A percentile compares a stretch with the other conserved stretches of the same genome.
These are phyloP conservation scores for Colletotrichum navitas DNA, from an alignment of 2,329 filamentous ascomycete species.

Conservation along the genomic window DNA sequence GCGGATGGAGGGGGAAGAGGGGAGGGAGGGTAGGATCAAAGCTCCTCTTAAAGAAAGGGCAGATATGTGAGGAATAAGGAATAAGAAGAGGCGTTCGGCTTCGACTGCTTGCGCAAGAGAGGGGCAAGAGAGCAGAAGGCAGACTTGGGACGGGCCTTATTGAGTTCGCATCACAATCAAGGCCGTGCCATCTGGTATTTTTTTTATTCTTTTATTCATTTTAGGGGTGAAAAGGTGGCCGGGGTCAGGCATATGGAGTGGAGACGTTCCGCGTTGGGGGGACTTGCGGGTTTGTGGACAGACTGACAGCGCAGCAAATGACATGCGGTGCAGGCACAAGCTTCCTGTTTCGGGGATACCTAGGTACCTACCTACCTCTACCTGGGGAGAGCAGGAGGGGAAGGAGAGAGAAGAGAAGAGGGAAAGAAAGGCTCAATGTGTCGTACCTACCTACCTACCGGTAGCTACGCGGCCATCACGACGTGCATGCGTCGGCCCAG, in stretches of 20 bases:
- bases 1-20: slow-evolving; percentile 4
- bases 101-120: slow-evolving; percentile 24
- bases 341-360: slow-evolving; percentile 33
- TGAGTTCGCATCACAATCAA: slow-evolving; percentile 38
- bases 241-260: slow-evolving; percentile 18
- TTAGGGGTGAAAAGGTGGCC: slow-evolving; percentile 30
- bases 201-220: slow-evolving; percentile 13
- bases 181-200: slow-evolving; percentile 26
- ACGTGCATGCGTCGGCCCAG: slow-evolving; percentile 20
- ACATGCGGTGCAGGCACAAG: slow-evolving; percentile 29
- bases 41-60: slow-evolving; percentile 2
- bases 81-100: slow-evolving; percentile 13
- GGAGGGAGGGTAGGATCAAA: background rate
- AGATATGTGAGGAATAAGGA: background rate
- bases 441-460: background rate
- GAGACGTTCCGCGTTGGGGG: background rate
- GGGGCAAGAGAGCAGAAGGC: background rate
- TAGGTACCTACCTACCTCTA: background rate
- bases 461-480: slow-evolving; percentile 37
- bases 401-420: slow-evolving; percentile 8
- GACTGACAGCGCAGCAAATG: slow-evolving; percentile 35
- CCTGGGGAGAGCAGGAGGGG: background rate
- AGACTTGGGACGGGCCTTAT: slow-evolving; percentile 25
- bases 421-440: slow-evolving; percentile 30
- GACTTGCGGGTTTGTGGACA: slow-evolving; percentile 16